Base-by-base conservation (phyloP, 352 stramenopile genomes). In the Detonula confervacea region DNA sequence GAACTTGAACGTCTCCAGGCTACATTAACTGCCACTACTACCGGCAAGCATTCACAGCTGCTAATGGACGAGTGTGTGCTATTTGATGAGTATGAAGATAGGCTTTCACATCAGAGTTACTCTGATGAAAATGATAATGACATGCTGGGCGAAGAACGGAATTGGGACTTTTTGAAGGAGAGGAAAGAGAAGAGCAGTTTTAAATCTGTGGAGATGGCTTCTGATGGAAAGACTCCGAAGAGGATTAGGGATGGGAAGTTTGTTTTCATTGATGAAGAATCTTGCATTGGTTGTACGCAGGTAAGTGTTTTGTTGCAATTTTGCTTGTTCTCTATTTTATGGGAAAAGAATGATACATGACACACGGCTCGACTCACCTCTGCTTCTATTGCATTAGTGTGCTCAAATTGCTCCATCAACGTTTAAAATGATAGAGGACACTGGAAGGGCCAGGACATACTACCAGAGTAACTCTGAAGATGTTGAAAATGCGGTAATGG, bases 221-320 rank as follows among this genome's bases (percentile, higher is more conserved):
- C 12, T 18, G 73, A 92, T 68, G 73, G 66, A 18, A 83, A 83
- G 39, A 90, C 84, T 47, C 82, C 86, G n/a, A 63, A 83, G 11
- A 47, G 77, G n/a, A 76, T 93, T 11, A 71, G 80, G 12, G 88
- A 92, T 80, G 88, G 88, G 51, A 60, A 93, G 14, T 93, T 93
- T 71, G 78, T 91, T 4, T 92, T 92, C 69, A 93, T 93, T 64
- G 88, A 93, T 65, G 88, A 93, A 73, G 86, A 93, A 35, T 88
- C 81, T 44, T 93, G 88, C 57, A 93, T 93, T 73, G 88, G 88
- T 24, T 93, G 87, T 62, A 83, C 66, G 39, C 74, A 85, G 46
- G 73, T 77, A 35, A 55, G 60, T 35, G 35, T 2, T 62, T 12
- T 16, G 6, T 6, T 63, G 37, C n/a, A 9, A 27, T 33, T 12